Evolutionary conservation across 768 basidiomycete species (phyloP).

Genomic region (Serendipita sp.): DNA sequence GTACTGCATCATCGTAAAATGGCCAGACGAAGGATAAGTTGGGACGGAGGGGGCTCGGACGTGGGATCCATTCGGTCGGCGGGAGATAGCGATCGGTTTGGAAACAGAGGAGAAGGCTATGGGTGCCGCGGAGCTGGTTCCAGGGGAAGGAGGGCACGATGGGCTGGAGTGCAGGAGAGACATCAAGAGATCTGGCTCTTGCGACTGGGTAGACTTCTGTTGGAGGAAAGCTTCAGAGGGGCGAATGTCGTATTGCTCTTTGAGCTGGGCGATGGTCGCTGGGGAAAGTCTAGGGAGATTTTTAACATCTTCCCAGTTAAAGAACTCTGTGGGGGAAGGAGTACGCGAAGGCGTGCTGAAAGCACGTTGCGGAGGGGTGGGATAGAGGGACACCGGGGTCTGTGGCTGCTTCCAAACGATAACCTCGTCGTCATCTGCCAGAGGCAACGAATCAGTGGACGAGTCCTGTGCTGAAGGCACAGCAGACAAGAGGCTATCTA

Average conservation of each 20-base stretch:
- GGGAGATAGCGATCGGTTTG: conserved; percentile 7
- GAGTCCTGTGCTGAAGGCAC: background rate
- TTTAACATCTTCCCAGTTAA: conserved; percentile 5
- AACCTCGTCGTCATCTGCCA: conserved; percentile 5
- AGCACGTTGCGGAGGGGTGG: background rate
- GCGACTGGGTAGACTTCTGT: background rate
- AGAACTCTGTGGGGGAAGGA: background rate
- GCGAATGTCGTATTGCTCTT: conserved; percentile 6
- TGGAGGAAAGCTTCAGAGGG: conserved; percentile 5
- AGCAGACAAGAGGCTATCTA: background rate
- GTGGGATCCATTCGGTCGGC: background rate
- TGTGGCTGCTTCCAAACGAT: conserved; percentile 4
- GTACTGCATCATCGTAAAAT: background rate
- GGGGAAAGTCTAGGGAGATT: conserved; percentile 2
- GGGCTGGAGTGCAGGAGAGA: background rate
- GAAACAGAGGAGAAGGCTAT: conserved; percentile 1
- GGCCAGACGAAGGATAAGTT: background rate
- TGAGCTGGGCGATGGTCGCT: conserved; percentile 5
- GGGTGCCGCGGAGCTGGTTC: background rate
- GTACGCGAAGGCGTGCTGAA: conserved; percentile 2
- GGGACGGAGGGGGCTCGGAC: conserved; percentile 3
- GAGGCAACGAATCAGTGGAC: background rate
- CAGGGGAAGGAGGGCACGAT: conserved; percentile 6
- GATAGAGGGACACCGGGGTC: background rate
- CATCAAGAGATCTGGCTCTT: conserved; percentile 7